phyloP scores from a whole-genome alignment of 306 rosid genomes.

The Nissolia schottii region DNA sequence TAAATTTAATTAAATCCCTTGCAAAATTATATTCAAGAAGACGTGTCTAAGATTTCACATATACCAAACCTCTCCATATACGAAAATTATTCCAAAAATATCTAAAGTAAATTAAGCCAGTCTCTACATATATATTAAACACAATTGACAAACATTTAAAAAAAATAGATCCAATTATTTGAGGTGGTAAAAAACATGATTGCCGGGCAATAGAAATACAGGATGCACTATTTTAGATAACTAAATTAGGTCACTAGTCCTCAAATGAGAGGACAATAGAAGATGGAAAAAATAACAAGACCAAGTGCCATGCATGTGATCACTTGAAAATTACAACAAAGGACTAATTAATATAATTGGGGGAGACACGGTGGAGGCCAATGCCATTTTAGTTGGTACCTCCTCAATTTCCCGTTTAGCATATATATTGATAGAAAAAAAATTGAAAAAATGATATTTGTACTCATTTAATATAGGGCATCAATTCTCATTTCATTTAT shows the following conservation, averaged over 20 bases:
- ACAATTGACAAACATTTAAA: not conserved
- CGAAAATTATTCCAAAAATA: not conserved
- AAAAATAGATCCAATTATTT: slow-evolving; percentile 24
- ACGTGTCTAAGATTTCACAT: not conserved
- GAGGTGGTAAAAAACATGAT: slow-evolving; percentile 15
- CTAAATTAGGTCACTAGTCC: slow-evolving; percentile 24
- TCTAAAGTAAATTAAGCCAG: not conserved
- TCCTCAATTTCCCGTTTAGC: slow-evolving; percentile 25
- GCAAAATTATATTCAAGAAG: not conserved
- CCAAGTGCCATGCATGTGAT: slow-evolving; percentile 42
- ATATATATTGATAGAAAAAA: no score
- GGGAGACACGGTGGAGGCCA: slow-evolving; percentile 8
- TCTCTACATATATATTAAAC: not conserved
- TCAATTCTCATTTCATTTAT: no score
- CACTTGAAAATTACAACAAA: slow-evolving; percentile 27
- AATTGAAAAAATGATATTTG: no score
- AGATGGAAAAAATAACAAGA: slow-evolving; percentile 32
- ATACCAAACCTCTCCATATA: not conserved
- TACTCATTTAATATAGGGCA: no score
- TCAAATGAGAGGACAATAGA: slow-evolving; percentile 32
- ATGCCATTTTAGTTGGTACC: slow-evolving; percentile 40
- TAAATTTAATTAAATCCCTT: not conserved
- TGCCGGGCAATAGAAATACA: not conserved
- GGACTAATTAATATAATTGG: slow-evolving; percentile 6
- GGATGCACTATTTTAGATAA: slow-evolving; percentile 17